phyloP scores from a whole-genome alignment of 164 flowering plant genomes.

The Vitis amurensis region DNA sequence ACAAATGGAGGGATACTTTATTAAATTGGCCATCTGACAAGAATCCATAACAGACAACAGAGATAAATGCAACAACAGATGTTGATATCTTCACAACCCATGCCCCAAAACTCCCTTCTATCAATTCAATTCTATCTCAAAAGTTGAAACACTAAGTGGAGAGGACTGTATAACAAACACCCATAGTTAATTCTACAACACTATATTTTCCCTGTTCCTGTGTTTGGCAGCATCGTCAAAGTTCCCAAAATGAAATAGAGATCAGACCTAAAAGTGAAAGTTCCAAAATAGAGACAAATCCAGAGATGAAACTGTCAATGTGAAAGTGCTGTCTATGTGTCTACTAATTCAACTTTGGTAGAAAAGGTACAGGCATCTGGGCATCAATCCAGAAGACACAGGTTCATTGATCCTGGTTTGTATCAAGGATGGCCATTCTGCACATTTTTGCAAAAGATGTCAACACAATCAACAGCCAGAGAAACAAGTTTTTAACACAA shows the following conservation, averaged over 20 bases:
- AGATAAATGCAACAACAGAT: too few species aligned
- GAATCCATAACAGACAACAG: too few species aligned
- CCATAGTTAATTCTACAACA: background rate
- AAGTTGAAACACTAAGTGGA: background rate
- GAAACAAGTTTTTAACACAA: background rate
- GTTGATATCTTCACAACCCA: too few species aligned
- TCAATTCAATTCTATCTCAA: background rate
- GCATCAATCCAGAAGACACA: background rate
- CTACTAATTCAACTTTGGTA: background rate
- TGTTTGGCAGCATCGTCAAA: too few species aligned
- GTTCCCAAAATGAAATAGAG: too few species aligned
- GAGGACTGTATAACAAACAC: background rate
- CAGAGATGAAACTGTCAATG: background rate
- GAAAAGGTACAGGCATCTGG: background rate
- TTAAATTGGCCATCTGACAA: too few species aligned
- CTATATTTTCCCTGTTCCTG: too few species aligned
- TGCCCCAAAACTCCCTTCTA: background rate
- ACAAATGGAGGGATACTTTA: too few species aligned
- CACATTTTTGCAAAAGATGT: conserved; percentile 1
- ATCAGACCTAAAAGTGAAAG: background rate
- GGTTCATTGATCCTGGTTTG: background rate
- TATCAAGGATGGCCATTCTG: conserved; percentile 15
- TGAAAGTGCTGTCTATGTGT: background rate
- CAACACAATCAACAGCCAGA: background rate
- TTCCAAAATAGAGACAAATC: background rate